These are phyloP conservation scores for Suhomyces emberorum DNA, from an alignment of 805 yeast genomes.

Conservation along the genomic window DNA sequence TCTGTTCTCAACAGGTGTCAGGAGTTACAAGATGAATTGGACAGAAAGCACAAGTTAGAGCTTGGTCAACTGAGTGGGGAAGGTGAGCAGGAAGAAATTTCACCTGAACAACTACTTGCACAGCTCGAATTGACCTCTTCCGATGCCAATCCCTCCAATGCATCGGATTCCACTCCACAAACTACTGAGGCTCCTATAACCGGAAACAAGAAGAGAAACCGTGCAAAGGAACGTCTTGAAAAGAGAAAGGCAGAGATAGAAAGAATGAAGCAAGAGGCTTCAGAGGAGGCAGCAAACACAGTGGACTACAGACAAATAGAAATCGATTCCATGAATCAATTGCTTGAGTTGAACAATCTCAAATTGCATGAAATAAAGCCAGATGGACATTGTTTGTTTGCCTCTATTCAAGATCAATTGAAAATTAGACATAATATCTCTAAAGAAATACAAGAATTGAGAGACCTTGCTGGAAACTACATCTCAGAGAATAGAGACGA, in stretches of 20 bases:
- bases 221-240: conserved; percentile 82
- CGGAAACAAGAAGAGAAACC: conserved; percentile 50
- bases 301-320: conserved; percentile 75
- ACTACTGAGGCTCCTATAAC: background rate
- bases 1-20: conserved; percentile 58
- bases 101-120: conserved; percentile 67
- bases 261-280: conserved; percentile 62
- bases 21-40: conserved; percentile 55
- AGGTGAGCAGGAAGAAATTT: conserved; percentile 35
- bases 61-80: conserved; percentile 20
- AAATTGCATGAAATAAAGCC: conserved; percentile 70
- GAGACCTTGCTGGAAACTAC: conserved; percentile 63
- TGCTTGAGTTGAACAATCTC: conserved; percentile 50
- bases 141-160: too few relatives aligned
- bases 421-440: conserved; percentile 43
- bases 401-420: conserved; percentile 80
- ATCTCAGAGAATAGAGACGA: conserved; percentile 64
- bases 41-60: conserved; percentile 54
- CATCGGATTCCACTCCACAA: too few relatives aligned
- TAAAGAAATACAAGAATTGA: conserved; percentile 48
- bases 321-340: conserved; percentile 55
- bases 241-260: conserved; percentile 69
- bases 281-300: conserved; percentile 58
- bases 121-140: conserved; percentile 31
- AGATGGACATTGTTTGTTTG: conserved; percentile 93